These are phyloP conservation scores for Glycine tomentella DNA, from an alignment of 306 rosid species.

Conservation along the genomic window DNA sequence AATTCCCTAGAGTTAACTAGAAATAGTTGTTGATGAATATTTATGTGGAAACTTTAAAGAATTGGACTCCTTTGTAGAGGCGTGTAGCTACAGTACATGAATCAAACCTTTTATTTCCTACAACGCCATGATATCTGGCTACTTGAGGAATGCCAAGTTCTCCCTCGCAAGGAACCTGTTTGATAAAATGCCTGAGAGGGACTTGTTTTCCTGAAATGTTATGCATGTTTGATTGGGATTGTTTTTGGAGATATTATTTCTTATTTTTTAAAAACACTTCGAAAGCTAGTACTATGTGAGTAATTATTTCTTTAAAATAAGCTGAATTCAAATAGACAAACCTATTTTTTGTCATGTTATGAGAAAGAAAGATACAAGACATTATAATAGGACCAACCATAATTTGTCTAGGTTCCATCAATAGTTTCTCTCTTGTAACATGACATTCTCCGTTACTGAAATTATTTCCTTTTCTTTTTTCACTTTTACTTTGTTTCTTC, in stretches of 20 bases:
- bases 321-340: neutral
- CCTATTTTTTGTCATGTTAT: neutral
- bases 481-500: neutral
- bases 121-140: no score
- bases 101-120: no score
- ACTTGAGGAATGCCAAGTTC: no score
- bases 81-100: neutral
- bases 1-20: neutral
- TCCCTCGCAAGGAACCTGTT: no score
- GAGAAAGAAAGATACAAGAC: constrained; percentile 3
- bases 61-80: constrained; percentile 1
- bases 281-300: no score
- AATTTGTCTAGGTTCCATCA: neutral
- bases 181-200: no score
- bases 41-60: neutral
- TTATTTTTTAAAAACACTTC: neutral
- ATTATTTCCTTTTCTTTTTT: neutral
- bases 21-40: constrained; percentile 1
- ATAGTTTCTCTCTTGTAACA: neutral
- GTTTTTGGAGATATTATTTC: neutral
- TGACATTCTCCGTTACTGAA: neutral
- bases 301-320: neutral
- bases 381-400: constrained; percentile 10
- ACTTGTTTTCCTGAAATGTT: no score
- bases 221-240: neutral